Evolutionary conservation across 2,329 filamentous ascomycete genomes (phyloP).

Genomic region (Trichoderma hamatum): DNA sequence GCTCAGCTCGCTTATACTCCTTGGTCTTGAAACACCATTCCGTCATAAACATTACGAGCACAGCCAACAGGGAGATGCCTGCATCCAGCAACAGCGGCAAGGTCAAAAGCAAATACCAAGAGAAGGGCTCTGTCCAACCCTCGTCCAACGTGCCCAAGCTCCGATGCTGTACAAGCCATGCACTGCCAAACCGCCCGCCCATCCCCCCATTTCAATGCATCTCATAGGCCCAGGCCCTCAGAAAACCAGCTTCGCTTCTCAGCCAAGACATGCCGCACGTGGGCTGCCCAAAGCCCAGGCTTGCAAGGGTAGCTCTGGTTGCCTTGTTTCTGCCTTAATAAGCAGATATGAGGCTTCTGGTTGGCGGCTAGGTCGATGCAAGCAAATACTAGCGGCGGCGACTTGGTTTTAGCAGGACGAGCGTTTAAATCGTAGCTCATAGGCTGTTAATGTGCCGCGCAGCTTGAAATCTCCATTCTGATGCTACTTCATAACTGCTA

Average conservation of each 20-base stretch:
- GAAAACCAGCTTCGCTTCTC: constrained; percentile 17
- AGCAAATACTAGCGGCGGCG: background rate
- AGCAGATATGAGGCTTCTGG: background rate
- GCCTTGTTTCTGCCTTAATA: background rate
- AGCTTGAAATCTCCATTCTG: background rate
- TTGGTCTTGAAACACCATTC: background rate
- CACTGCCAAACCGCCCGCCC: background rate
- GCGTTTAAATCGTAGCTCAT: background rate
- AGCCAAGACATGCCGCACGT: constrained; percentile 32
- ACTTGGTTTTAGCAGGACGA: background rate
- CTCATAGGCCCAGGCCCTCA: constrained; percentile 6
- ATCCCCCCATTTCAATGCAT: background rate
- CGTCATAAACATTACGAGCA: background rate
- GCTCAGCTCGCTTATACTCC: background rate
- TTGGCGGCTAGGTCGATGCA: background rate
- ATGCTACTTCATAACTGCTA: background rate
- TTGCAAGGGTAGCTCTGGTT: background rate
- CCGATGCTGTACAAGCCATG: background rate
- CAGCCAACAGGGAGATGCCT: background rate
- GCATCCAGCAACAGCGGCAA: background rate
- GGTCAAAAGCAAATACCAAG: too few relatives aligned
- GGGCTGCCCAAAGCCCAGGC: constrained; percentile 19
- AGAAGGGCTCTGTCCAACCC: background rate
- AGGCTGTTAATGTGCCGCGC: background rate
- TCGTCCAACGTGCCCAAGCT: constrained; percentile 13